phyloP scores from a whole-genome alignment of 164 flowering plant genomes.

The Taxillus chinensis region DNA sequence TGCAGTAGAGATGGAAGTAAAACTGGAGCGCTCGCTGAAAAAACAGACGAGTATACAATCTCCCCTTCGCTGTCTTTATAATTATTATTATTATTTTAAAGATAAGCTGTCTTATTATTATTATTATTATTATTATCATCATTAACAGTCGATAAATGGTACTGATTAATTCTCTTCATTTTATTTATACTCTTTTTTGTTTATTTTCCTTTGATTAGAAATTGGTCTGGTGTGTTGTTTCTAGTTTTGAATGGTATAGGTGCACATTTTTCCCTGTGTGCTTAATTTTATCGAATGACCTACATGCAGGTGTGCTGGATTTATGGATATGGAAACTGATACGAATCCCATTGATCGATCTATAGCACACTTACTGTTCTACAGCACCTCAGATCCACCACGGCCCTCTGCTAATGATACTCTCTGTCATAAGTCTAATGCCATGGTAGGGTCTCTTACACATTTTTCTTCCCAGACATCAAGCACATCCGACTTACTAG shows the following conservation, averaged over 20 bases:
- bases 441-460: conserved; percentile 26
- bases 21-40: conserved; percentile 29
- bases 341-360: conserved; percentile 90
- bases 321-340: conserved; percentile 62
- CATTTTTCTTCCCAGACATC: too few species aligned
- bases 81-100: neutral
- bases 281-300: conserved; percentile 1
- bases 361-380: conserved; percentile 74
- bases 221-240: too few species aligned
- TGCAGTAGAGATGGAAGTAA: conserved; percentile 23
- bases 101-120: neutral
- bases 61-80: neutral
- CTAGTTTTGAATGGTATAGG: too few species aligned
- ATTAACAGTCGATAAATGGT: too few species aligned
- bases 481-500: too few species aligned
- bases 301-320: conserved; percentile 34
- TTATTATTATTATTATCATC: too few species aligned
- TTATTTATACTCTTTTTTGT: too few species aligned
- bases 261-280: too few species aligned
- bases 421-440: conserved; percentile 23
- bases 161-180: too few species aligned
- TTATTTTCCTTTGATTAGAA: too few species aligned
- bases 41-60: conserved; percentile 35
- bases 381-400: conserved; percentile 47
- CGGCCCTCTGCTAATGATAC: conserved; percentile 18